phyloP scores from a whole-genome alignment of 768 basidiomycete species.

The Panus rudis region DNA sequence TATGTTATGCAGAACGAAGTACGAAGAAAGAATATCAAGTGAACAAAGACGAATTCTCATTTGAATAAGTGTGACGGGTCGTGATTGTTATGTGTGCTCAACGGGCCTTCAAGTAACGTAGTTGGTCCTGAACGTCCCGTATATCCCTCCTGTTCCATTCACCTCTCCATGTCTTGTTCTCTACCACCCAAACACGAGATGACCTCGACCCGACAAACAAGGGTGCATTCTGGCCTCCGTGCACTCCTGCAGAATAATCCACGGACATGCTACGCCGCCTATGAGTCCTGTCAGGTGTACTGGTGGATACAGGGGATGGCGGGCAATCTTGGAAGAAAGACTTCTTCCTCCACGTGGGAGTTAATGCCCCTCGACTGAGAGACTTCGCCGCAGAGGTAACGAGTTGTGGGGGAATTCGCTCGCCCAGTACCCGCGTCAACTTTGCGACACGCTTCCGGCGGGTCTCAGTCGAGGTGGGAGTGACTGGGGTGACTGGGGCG shows the following conservation, averaged over 20 bases:
- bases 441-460: conserved; percentile 17
- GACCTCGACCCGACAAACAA: not conserved
- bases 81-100: too few relatives aligned
- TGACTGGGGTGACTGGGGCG: not conserved
- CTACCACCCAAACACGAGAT: conserved; percentile 9
- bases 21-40: too few relatives aligned
- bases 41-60: too few relatives aligned
- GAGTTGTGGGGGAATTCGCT: conserved; percentile 18
- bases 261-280: not conserved
- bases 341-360: not conserved
- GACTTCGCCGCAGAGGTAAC: conserved; percentile 15
- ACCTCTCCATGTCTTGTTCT: conserved; percentile 7
- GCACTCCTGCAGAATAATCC: not conserved
- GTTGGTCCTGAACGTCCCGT: conserved; percentile 10
- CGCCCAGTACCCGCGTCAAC: conserved; percentile 15
- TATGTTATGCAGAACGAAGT: too few relatives aligned
- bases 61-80: too few relatives aligned
- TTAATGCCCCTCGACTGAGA: too few relatives aligned
- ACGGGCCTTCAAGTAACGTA: conserved; percentile 8
- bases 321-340: too few relatives aligned
- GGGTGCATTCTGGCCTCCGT: not conserved
- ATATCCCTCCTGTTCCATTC: conserved; percentile 17
- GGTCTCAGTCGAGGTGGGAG: conserved; percentile 2
- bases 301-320: not conserved
- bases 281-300: not conserved